phyloP scores from a whole-genome alignment of 805 yeast species.

The Saturnispora mendoncae region DNA sequence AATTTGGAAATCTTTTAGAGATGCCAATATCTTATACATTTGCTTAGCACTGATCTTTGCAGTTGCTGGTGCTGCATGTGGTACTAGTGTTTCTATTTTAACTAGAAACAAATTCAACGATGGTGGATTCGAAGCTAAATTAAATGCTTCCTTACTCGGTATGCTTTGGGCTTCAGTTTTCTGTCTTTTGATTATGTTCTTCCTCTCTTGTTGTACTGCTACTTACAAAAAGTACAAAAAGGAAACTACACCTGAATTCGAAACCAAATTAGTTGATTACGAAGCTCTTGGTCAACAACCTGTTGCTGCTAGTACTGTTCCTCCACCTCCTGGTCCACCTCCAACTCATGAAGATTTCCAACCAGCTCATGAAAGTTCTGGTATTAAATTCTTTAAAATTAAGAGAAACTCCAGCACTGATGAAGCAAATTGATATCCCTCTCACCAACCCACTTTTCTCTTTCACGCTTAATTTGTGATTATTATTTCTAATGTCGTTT shows the following conservation, averaged over 20 bases:
- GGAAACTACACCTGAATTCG: slow-evolving; percentile 30
- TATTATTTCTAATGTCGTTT: background rate
- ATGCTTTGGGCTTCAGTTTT: slow-evolving; percentile 65
- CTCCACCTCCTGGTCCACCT: slow-evolving; percentile 19
- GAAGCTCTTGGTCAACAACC: slow-evolving; percentile 1
- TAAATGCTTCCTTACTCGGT: slow-evolving; percentile 55
- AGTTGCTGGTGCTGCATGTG: slow-evolving; percentile 56
- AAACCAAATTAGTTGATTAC: background rate
- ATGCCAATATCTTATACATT: slow-evolving; percentile 44
- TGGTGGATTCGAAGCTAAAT: slow-evolving; percentile 34
- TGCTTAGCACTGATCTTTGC: slow-evolving; percentile 44
- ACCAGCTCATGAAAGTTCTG: slow-evolving; percentile 36
- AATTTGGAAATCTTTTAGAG: slow-evolving; percentile 47
- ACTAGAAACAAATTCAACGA: slow-evolving; percentile 60
- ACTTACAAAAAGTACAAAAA: slow-evolving; percentile 42
- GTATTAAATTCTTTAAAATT: slow-evolving; percentile 71
- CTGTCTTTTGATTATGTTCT: slow-evolving; percentile 39
- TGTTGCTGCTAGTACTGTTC: slow-evolving; percentile 8
- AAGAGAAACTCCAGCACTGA: slow-evolving; percentile 44
- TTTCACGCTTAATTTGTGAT: background rate
- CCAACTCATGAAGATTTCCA: slow-evolving; percentile 4
- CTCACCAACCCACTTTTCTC: background rate
- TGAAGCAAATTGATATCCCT: slow-evolving; percentile 18
- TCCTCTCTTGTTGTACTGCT: slow-evolving; percentile 43
- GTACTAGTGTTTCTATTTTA: slow-evolving; percentile 71